phyloP scores from a whole-genome alignment of 1,139 yeast genomes.

The Yamadazyma conglobata region DNA sequence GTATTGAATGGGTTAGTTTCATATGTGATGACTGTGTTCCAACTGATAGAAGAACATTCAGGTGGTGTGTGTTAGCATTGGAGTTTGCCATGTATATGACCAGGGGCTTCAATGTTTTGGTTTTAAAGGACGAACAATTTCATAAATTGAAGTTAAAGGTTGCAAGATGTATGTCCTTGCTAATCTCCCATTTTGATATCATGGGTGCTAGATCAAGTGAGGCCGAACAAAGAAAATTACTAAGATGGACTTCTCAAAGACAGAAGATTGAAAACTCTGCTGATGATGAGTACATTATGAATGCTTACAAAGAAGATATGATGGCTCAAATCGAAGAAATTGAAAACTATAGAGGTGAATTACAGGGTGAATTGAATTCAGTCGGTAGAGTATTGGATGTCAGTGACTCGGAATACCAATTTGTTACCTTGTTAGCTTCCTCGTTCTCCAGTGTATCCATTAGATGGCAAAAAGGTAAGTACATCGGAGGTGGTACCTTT shows the following conservation, averaged over 20 bases:
- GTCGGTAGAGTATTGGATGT: constrained; percentile 91
- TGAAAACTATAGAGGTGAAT: constrained; percentile 53
- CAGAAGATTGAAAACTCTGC: constrained; percentile 47
- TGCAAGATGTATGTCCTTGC: constrained; percentile 89
- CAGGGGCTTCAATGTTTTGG: constrained; percentile 81
- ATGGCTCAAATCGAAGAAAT: constrained; percentile 57
- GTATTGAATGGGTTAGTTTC: constrained; percentile 89
- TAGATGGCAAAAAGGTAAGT: constrained; percentile 95
- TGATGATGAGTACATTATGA: constrained; percentile 59
- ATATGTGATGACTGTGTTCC: constrained; percentile 94
- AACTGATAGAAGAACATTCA: constrained; percentile 82
- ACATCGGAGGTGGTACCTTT: constrained; percentile 93
- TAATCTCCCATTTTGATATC: constrained; percentile 93
- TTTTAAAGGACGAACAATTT: constrained; percentile 76
- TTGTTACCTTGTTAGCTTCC: constrained; percentile 80
- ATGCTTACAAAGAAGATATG: constrained; percentile 55
- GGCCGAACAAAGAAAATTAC: constrained; percentile 58
- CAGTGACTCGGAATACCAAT: constrained; percentile 82
- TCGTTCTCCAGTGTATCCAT: constrained; percentile 88
- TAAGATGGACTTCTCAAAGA: constrained; percentile 51
- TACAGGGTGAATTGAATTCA: constrained; percentile 47
- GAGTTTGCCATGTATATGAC: constrained; percentile 97
- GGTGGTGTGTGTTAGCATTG: constrained; percentile 94
- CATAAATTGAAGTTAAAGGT: constrained; percentile 71
- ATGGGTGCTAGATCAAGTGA: constrained; percentile 97